Evolutionary conservation across 352 stramenopile genomes (phyloP), one percentile per base, ranked within the genome.

Genomic region (Phytophthora agathidicida): DNA sequence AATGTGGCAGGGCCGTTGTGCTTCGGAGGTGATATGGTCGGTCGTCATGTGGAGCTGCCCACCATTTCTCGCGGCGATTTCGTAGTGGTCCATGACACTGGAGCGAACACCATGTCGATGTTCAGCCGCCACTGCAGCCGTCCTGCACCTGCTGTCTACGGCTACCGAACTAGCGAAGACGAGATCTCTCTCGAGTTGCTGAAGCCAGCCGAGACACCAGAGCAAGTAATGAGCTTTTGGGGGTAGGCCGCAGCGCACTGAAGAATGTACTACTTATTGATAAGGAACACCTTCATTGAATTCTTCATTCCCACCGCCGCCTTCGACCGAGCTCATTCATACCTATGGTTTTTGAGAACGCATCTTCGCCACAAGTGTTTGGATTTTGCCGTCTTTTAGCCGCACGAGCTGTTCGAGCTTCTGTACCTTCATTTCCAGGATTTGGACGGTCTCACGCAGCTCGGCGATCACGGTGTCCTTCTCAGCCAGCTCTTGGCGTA

Each of bases 341-440:
- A 55, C 33, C 22, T 81, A 70, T 0, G 78, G 75, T 45, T 91
- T 91, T 31, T 91, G 81, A 7, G 81, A 88, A n/a, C 85, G 78
- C 38, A 94, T 35, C 47, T 94, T 94, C n/a, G 83, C 80, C 13
- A 89, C 76, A 3, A 98, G 74, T 26, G 91, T 95, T 64, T 95
- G 72, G 52, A 98, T 98, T 57, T 98, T 98, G 57, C 77, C 80
- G 45, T 98, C 94, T 64, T 98, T 98, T 2, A 98, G 70, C 3
- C 91, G 85, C 13, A 98, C 80, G 19, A 98, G 79, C 71, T 98
- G 93, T 76, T 98, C 94, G 14, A 98, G 76, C 68, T 98, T 98
- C 41, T 94, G 78, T 17, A 98, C 87, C 73, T 98, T 98, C 66
- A 97, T 90, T 59, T 98, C 91, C 16, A 98, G 64, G 32, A 98